Evolutionary conservation across 768 basidiomycete genomes (phyloP).

Genomic region (Mycena rosella): DNA sequence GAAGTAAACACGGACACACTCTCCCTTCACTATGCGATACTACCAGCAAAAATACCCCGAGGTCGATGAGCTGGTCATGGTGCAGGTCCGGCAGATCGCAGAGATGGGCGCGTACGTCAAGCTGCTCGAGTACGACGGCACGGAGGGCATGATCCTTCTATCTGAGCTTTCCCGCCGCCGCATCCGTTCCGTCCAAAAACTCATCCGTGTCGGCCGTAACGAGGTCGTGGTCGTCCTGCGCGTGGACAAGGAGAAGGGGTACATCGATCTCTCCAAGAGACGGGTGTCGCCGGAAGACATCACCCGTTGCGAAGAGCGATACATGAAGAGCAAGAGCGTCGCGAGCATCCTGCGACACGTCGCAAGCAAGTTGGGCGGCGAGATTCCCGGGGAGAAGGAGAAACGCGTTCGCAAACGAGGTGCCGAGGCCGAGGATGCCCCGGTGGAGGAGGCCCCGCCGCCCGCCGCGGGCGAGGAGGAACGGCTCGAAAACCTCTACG

Average conservation of each 20-base stretch:
- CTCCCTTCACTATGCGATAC: slow-evolving; percentile 84
- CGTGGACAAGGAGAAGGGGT: slow-evolving; percentile 99
- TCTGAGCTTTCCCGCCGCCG: slow-evolving; percentile 97
- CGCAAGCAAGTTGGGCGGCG: slow-evolving; percentile 73
- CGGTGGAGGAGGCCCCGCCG: slow-evolving; percentile 48
- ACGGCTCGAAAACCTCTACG: slow-evolving; percentile 88
- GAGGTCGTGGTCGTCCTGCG: slow-evolving; percentile 98
- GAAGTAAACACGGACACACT: slow-evolving; percentile 1
- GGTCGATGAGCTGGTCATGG: slow-evolving; percentile 99
- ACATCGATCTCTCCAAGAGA: slow-evolving; percentile 98
- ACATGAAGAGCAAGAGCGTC: slow-evolving; percentile 97
- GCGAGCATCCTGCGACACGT: slow-evolving; percentile 94
- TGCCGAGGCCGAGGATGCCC: slow-evolving; percentile 54
- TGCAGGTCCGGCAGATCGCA: slow-evolving; percentile 98
- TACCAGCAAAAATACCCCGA: slow-evolving; percentile 95
- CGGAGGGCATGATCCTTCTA: slow-evolving; percentile 99
- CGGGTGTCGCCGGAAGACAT: slow-evolving; percentile 99
- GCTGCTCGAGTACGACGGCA: slow-evolving; percentile 98
- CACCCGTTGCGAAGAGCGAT: slow-evolving; percentile 98
- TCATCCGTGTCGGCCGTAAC: slow-evolving; percentile 97
- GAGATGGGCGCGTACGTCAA: slow-evolving; percentile 99
- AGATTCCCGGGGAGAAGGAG: slow-evolving; percentile 57
- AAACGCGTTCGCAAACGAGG: slow-evolving; percentile 62
- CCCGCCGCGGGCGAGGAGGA: slow-evolving; percentile 75
- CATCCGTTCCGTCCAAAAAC: slow-evolving; percentile 97